phyloP scores from a whole-genome alignment of 176 grass and related monocot genomes.

The Carex parvula region DNA sequence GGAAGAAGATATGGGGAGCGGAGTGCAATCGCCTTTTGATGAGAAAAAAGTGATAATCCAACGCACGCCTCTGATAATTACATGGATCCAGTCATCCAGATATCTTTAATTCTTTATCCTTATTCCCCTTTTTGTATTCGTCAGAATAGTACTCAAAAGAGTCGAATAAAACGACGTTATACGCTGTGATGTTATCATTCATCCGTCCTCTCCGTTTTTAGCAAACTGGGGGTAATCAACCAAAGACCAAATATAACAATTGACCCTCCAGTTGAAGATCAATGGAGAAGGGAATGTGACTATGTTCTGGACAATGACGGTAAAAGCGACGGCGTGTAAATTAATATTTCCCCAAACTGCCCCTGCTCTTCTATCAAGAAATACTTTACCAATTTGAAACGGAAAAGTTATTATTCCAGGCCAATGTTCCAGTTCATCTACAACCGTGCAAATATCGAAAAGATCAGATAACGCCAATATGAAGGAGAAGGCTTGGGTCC shows the following conservation, averaged over 20 bases:
- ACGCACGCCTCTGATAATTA: constrained; percentile 24
- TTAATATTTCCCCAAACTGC: background rate
- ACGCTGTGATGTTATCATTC: too few relatives aligned
- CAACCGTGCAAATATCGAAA: background rate
- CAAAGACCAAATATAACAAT: background rate
- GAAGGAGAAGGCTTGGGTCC: background rate
- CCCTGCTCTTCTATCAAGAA: too few relatives aligned
- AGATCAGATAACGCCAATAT: background rate
- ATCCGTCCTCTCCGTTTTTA: background rate
- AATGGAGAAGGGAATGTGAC: background rate
- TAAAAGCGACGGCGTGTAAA: too few relatives aligned
- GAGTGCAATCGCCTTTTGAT: background rate
- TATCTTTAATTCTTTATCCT: background rate
- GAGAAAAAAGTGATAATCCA: background rate
- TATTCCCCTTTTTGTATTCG: background rate
- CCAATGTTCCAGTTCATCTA: too few relatives aligned
- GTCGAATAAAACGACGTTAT: too few relatives aligned
- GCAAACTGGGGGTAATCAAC: background rate
- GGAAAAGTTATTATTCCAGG: too few relatives aligned
- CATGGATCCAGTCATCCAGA: background rate
- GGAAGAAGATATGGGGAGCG: background rate
- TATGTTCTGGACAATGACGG: background rate
- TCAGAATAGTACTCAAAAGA: too few relatives aligned
- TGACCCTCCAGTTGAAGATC: background rate
- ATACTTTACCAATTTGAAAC: too few relatives aligned